Percentiles rank a stretch among this genome's conserved stretches.
Evolutionary conservation across 192 early-diverging fungal species (phyloP).

Genomic region (Backusella parvicylindrica): DNA sequence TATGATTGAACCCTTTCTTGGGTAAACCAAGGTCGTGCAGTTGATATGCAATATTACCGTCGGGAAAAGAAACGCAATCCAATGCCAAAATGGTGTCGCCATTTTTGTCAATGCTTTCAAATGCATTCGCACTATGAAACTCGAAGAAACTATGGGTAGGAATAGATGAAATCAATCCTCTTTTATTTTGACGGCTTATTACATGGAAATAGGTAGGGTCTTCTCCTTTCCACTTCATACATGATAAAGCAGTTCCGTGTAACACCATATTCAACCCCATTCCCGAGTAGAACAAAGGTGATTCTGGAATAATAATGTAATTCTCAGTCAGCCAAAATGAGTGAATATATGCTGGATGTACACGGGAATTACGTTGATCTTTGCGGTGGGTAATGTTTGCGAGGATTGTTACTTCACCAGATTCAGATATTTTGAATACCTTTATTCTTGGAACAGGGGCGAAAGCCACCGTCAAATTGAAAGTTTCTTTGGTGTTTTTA

Average conservation of each 20-base stretch:
- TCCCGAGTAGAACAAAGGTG: slow-evolving; percentile 37
- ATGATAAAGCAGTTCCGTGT: background rate
- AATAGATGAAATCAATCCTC: background rate
- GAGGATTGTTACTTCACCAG: slow-evolving; percentile 7
- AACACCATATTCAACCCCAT: slow-evolving; percentile 1
- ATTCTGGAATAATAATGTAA: slow-evolving; percentile 55
- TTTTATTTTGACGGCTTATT: background rate
- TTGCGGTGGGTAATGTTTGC: slow-evolving; percentile 9
- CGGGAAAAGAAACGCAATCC: background rate
- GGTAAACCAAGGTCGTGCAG: background rate
- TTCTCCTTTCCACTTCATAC: background rate
- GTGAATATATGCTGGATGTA: slow-evolving; percentile 45
- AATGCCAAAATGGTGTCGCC: background rate
- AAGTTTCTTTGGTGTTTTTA: slow-evolving; percentile 16
- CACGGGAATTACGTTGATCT: background rate
- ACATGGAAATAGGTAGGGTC: slow-evolving; percentile 10
- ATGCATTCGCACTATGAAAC: slow-evolving; percentile 11
- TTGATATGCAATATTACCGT: slow-evolving; percentile 1
- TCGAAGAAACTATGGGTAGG: background rate
- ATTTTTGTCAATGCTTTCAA: background rate
- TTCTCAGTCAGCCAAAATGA: slow-evolving; percentile 48
- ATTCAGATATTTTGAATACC: slow-evolving; percentile 5
- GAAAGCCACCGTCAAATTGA: slow-evolving; percentile 15
- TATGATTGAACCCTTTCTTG: background rate
- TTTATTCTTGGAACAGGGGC: background rate